Conservation (phyloP, 2,329 filamentous ascomycete species). For the Lecanicillium sp. region DNA sequence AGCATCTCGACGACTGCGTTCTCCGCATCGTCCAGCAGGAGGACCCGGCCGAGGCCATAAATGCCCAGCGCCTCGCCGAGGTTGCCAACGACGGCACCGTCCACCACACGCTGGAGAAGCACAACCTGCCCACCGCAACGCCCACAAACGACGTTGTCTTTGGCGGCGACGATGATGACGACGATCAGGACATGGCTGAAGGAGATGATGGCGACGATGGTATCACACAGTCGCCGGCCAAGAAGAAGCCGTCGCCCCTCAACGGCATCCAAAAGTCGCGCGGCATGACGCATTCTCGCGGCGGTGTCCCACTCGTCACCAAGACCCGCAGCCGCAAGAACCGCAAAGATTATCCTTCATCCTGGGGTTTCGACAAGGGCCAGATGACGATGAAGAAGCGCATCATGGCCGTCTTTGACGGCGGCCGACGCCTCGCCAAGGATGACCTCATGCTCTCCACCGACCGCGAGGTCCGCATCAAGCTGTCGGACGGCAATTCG, state of each 20-base stretch:
- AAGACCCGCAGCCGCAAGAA: conserved; percentile 72
- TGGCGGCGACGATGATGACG: conserved; percentile 32
- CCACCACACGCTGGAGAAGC: conserved; percentile 55
- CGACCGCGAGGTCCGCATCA: conserved; percentile 86
- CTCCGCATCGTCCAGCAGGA: conserved; percentile 65
- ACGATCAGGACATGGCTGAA: conserved; percentile 46
- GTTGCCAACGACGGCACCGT: conserved; percentile 58
- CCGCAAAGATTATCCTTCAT: conserved; percentile 85
- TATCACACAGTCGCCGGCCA: conserved; percentile 37
- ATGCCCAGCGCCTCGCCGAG: conserved; percentile 57
- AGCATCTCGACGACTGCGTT: conserved; percentile 80
- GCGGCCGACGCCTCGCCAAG: conserved; percentile 80
- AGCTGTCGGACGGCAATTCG: conserved; percentile 63
- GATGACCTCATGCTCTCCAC: conserved; percentile 98
- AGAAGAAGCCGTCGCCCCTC: conserved; percentile 46
- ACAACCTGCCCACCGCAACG: conserved; percentile 44
- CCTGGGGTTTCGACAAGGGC: conserved; percentile 85
- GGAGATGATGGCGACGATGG: conserved; percentile 47
- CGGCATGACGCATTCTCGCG: conserved; percentile 71
- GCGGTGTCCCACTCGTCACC: conserved; percentile 53
- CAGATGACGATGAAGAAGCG: conserved; percentile 99
- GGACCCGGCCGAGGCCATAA: conserved; percentile 61
- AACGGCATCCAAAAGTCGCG: conserved; percentile 59
- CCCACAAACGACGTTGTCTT: conserved; percentile 19
- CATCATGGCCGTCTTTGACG: conserved; percentile 87